Conservation (phyloP, 805 yeast genomes). For the Metschnikowia amazonensis region DNA sequence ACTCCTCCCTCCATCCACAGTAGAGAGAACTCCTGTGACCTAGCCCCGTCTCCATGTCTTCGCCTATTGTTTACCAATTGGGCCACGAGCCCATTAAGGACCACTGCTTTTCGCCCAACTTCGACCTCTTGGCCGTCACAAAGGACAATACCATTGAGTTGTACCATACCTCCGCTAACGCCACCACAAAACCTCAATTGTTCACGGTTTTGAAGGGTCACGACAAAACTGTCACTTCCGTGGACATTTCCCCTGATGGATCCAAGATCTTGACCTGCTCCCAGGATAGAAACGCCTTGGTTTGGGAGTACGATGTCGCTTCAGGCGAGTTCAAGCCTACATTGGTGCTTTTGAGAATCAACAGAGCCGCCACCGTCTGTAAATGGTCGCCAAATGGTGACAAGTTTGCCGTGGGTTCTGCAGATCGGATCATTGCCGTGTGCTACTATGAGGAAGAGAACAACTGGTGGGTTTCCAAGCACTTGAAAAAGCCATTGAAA, state of each 20-base stretch:
- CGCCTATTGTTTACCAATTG: conserved; percentile 52
- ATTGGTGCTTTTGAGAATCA: conserved; percentile 85
- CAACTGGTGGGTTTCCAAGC: conserved; percentile 99
- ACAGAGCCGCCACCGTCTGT: conserved; percentile 91
- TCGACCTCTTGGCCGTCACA: conserved; percentile 68
- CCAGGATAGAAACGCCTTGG: conserved; percentile 96
- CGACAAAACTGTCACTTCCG: conserved; percentile 91
- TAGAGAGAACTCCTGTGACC: conserved; percentile 21
- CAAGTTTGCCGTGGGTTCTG: conserved; percentile 96
- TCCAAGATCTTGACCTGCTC: conserved; percentile 88
- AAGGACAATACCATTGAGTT: conserved; percentile 73
- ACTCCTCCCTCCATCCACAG: conserved; percentile 9
- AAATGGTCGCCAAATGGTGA: conserved; percentile 94
- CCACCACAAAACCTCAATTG: conserved; percentile 49
- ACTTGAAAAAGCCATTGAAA: conserved; percentile 89
- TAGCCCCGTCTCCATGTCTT: conserved; percentile 2
- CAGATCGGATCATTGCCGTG: conserved; percentile 90
- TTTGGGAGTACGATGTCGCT: conserved; percentile 72
- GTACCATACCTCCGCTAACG: conserved; percentile 49
- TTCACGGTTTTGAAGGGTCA: conserved; percentile 73
- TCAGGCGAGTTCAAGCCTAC: conserved; percentile 74
- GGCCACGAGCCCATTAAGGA: conserved; percentile 87
- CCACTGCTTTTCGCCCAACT: conserved; percentile 78
- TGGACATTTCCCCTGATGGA: conserved; percentile 85
- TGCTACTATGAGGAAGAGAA: conserved; percentile 95